Conservation (phyloP, 2,329 filamentous ascomycete species). For the Mycosphaerella sp. region DNA sequence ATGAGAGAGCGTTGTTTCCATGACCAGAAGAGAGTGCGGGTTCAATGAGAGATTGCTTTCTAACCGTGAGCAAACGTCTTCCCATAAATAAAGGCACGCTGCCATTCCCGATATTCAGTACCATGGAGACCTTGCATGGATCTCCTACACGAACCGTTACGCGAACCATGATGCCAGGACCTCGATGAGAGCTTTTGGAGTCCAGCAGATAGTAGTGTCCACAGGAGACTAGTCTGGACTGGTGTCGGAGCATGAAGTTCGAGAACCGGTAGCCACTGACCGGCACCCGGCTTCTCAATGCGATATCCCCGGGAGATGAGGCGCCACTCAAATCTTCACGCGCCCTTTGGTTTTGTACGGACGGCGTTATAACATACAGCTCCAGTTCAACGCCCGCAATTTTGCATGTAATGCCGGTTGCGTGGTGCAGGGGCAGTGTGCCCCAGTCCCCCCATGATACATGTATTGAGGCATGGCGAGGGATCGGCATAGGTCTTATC, state of each 20-base stretch:
- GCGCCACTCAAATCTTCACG: constrained; percentile 4
- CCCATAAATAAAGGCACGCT: constrained; percentile 5
- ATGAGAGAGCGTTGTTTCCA: not conserved
- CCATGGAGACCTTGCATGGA: constrained; percentile 1
- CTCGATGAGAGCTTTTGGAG: not conserved
- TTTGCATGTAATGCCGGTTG: constrained; percentile 6
- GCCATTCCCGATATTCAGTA: constrained; percentile 6
- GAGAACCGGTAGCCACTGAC: not conserved
- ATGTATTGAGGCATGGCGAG: too few species aligned
- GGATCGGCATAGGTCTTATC: too few species aligned
- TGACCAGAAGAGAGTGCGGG: constrained; percentile 4
- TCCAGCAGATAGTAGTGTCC: not conserved
- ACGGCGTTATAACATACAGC: not conserved
- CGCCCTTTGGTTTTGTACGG: constrained; percentile 4
- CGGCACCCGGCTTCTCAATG: not conserved
- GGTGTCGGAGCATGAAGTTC: not conserved
- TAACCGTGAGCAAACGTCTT: constrained; percentile 7
- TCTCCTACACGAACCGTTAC: constrained; percentile 1
- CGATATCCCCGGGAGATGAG: constrained; percentile 1
- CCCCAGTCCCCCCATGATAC: not conserved
- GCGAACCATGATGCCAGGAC: constrained; percentile 4
- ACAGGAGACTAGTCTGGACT: constrained; percentile 5
- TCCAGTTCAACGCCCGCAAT: constrained; percentile 4
- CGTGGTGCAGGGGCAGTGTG: not conserved
- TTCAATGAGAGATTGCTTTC: constrained; percentile 3